These are phyloP conservation scores for Cercospora nicotianae DNA, from an alignment of 2,329 filamentous ascomycete genomes.

Conservation along the genomic window DNA sequence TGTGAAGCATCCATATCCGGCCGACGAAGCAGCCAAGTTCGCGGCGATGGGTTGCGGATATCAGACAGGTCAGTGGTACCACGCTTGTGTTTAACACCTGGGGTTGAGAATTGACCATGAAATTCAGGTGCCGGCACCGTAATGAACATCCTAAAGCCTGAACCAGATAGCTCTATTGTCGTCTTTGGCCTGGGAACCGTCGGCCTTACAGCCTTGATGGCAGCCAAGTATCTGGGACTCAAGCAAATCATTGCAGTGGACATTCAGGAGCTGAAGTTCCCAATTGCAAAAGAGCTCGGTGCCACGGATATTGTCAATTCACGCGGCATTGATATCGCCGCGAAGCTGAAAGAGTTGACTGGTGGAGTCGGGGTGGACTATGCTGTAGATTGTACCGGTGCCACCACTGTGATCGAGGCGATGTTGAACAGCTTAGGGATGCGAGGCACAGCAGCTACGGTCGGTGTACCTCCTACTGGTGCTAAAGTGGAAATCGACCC, in stretches of 20 bases:
- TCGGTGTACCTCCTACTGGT: constrained; percentile 14
- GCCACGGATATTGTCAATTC: background rate
- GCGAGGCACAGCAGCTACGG: constrained; percentile 25
- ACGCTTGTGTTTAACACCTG: background rate
- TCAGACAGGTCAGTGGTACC: background rate
- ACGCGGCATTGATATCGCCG: background rate
- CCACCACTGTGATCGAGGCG: constrained; percentile 22
- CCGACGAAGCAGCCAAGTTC: background rate
- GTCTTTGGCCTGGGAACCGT: constrained; percentile 23
- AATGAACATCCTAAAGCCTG: background rate
- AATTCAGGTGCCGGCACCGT: background rate
- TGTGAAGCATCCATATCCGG: background rate
- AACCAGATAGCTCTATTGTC: constrained; percentile 13
- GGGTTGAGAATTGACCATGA: background rate
- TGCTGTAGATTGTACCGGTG: constrained; percentile 25
- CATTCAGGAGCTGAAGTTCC: constrained; percentile 23
- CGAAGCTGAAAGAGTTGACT: background rate
- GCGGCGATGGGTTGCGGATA: background rate
- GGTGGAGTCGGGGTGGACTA: constrained; percentile 16
- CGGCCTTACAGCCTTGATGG: constrained; percentile 27
- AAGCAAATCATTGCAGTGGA: constrained; percentile 28
- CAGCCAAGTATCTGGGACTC: constrained; percentile 23
- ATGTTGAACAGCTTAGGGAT: constrained; percentile 24
- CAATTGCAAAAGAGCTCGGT: background rate
- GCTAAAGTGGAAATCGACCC: background rate